Base-by-base conservation (phyloP, 345 rosid species). In the Salix exigua region DNA sequence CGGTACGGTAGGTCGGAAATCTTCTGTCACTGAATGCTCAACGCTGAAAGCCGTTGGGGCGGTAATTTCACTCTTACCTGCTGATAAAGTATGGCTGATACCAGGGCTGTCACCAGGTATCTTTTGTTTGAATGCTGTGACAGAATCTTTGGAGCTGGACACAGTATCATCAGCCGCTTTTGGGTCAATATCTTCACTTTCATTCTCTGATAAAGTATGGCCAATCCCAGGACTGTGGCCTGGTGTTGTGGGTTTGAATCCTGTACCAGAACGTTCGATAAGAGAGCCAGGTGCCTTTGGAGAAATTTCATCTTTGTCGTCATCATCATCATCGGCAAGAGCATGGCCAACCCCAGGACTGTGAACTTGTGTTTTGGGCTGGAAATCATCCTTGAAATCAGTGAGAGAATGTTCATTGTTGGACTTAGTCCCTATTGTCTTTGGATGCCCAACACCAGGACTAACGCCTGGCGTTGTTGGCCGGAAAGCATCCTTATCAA, bases 51-150 rank as follows among this genome's bases (percentile, higher is more conserved):
- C 44, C 23, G 18, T 66, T 2, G 25, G 13, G 19, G 35, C 25
- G 0, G 40, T 30, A 16, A 5, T 35, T 38, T 38, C 1, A 13
- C 1, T 38, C 2, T 40, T 8, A 21, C 23, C 71, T n/a, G 21
- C 71, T 10, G 50, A 68, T 11, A 16, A 31, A 55, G 76, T 66
- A 78, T 89, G 90, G 44, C 88, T 86, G 65, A 83, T 80, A 9
- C 90, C 88, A 0, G 88, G 91, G 51, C 87, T 85, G 53, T 84
- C 80, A 38, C 88, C 89, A 7, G 88, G 88, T 12, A 72, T 26
- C 19, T 85, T 88, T 21, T 88, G 88, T 58, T 68, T 68, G 53
- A 40, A 68, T 40, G 18, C 71, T 13, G 71, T n/a, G 17, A n/a
- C 8, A 19, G 71, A 23, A 68, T 79, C 78, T 18, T n/a, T 4